Evolutionary conservation across 805 yeast genomes (phyloP).

Genomic region (Ogataea saltuana): DNA sequence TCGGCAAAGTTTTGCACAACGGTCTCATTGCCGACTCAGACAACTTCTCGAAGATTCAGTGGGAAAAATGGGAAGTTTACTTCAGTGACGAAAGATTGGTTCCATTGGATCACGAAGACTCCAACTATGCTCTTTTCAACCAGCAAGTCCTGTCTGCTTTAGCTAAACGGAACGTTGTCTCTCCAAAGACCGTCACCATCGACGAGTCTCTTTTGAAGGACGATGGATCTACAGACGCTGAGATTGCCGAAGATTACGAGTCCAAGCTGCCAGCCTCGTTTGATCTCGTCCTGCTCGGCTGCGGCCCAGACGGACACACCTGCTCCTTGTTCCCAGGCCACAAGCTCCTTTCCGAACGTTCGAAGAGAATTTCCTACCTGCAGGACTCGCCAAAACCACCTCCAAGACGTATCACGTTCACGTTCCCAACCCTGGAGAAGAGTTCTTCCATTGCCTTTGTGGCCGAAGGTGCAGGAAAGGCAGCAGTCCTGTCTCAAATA

Average conservation of each 20-base stretch:
- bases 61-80: slow-evolving; percentile 78
- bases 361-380: slow-evolving; percentile 58
- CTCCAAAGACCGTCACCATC: slow-evolving; percentile 67
- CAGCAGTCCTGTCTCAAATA: slow-evolving; percentile 66
- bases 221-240: slow-evolving; percentile 49
- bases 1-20: slow-evolving; percentile 67
- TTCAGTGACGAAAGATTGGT: slow-evolving; percentile 93
- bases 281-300: slow-evolving; percentile 78
- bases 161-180: slow-evolving; percentile 40
- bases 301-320: slow-evolving; percentile 97
- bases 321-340: slow-evolving; percentile 93
- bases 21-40: slow-evolving; percentile 64
- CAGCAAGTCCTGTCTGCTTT: slow-evolving; percentile 56
- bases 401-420: slow-evolving; percentile 85
- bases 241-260: slow-evolving; percentile 66
- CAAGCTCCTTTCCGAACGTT: slow-evolving; percentile 55
- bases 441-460: slow-evolving; percentile 69
- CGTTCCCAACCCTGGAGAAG: slow-evolving; percentile 68
- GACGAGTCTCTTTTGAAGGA: slow-evolving; percentile 61
- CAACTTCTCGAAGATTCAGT: slow-evolving; percentile 48
- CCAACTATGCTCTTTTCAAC: slow-evolving; percentile 82
- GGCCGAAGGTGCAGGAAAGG: slow-evolving; percentile 87
- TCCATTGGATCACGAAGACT: slow-evolving; percentile 76
- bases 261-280: slow-evolving; percentile 52
- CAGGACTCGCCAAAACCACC: slow-evolving; percentile 93